These are phyloP conservation scores for Phlegmacium glaucopus DNA, from an alignment of 768 basidiomycete species.

Conservation along the genomic window DNA sequence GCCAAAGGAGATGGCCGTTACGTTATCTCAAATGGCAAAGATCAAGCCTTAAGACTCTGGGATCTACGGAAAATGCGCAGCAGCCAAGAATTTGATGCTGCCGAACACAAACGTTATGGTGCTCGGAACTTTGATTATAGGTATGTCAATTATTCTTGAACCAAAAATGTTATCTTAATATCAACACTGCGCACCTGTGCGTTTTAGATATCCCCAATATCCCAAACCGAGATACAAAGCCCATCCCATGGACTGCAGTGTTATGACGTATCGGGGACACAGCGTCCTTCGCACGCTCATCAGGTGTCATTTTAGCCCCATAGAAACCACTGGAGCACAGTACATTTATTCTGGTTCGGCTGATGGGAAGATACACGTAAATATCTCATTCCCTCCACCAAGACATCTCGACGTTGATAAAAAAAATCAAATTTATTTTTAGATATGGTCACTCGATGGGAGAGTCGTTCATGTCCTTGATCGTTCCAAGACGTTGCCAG, in stretches of 20 bases:
- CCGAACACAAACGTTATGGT: conserved; percentile 50
- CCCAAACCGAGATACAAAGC: conserved; percentile 56
- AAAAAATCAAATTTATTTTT: conserved; percentile 3
- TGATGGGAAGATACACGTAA: conserved; percentile 82
- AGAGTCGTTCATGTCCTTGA: conserved; percentile 80
- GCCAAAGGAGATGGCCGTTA: conserved; percentile 97
- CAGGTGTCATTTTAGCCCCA: conserved; percentile 93
- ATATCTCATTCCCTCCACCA: neutral
- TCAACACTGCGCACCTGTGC: neutral
- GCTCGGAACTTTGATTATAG: conserved; percentile 75
- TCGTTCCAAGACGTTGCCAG: conserved; percentile 67
- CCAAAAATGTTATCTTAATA: neutral
- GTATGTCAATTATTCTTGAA: conserved; percentile 33
- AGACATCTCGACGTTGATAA: no score
- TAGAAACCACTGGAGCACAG: conserved; percentile 85
- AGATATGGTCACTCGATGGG: conserved; percentile 97
- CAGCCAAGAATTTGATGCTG: conserved; percentile 61
- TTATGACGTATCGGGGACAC: conserved; percentile 96
- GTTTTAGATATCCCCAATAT: conserved; percentile 57
- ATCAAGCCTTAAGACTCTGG: conserved; percentile 89
- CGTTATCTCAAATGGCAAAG: conserved; percentile 93
- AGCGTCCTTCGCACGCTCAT: conserved; percentile 88
- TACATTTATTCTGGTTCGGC: conserved; percentile 95
- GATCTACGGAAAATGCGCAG: conserved; percentile 91
- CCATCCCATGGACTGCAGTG: conserved; percentile 88